Evolutionary conservation across 169 alveolate genomes (phyloP).

Genomic region (Plasmodium gonderi): DNA sequence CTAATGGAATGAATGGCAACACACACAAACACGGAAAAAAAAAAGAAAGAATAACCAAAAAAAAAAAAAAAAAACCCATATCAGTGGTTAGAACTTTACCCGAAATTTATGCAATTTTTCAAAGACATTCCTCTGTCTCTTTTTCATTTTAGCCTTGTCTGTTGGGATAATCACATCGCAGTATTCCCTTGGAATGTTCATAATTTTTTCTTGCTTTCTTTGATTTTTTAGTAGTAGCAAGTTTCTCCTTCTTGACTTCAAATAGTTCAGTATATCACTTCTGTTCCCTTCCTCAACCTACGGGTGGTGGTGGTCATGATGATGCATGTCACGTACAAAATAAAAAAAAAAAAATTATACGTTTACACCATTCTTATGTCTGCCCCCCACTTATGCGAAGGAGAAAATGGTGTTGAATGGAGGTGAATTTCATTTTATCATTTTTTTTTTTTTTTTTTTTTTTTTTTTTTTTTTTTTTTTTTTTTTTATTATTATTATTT

Average conservation of each 20-base stretch:
- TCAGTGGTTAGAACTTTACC: not conserved
- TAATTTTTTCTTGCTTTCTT: conserved; percentile 34
- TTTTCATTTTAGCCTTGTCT: conserved; percentile 65
- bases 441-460: not conserved
- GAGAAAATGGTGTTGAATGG: too few relatives aligned
- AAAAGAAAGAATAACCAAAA: not conserved
- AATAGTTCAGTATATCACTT: conserved; percentile 2
- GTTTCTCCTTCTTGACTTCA: conserved; percentile 34
- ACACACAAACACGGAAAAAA: not conserved
- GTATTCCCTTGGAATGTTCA: conserved; percentile 58
- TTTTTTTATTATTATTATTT: not conserved
- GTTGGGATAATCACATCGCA: conserved; percentile 50
- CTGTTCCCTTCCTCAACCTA: conserved; percentile 65
- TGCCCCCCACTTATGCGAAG: too few relatives aligned
- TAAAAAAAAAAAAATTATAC: too few relatives aligned
- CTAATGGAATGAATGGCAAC: not conserved
- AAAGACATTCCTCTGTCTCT: conserved; percentile 33
- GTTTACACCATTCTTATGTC: too few relatives aligned
- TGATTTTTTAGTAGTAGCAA: conserved; percentile 29
- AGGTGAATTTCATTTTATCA: not conserved
- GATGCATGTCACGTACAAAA: too few relatives aligned
- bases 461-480: too few relatives aligned
- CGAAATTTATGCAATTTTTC: conserved; percentile 40
- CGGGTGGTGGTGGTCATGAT: not conserved
- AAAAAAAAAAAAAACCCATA: not conserved